phyloP scores from a whole-genome alignment of 331 rosid genomes.

The Arachis monticola region DNA sequence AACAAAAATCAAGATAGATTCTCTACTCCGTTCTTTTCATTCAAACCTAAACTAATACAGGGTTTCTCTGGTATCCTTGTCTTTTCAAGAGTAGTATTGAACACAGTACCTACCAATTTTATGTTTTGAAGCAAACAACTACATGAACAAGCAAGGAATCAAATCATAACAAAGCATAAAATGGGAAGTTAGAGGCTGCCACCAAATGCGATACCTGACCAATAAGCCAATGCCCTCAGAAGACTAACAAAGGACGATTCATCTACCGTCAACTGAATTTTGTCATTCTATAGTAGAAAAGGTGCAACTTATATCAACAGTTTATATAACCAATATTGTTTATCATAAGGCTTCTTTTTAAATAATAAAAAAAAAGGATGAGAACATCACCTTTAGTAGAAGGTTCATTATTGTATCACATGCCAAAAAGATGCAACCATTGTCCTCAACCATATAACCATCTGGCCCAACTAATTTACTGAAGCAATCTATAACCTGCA shows the following conservation, averaged over 20 bases:
- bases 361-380: not conserved
- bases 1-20: slow-evolving; percentile 35
- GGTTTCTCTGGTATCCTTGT: not conserved
- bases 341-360: not conserved
- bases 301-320: slow-evolving; percentile 32
- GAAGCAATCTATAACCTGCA: slow-evolving; percentile 86
- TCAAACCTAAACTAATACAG: slow-evolving; percentile 6
- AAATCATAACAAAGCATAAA: not conserved
- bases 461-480: slow-evolving; percentile 57
- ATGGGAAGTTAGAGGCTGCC: slow-evolving; percentile 22
- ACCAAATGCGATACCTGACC: slow-evolving; percentile 66
- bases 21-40: slow-evolving; percentile 29
- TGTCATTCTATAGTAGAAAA: slow-evolving; percentile 59
- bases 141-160: slow-evolving; percentile 2
- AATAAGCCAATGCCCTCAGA: slow-evolving; percentile 65
- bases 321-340: slow-evolving; percentile 36
- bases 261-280: slow-evolving; percentile 47
- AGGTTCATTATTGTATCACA: slow-evolving; percentile 88
- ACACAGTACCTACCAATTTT: not conserved
- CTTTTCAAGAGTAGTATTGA: not conserved
- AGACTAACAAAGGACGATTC: slow-evolving; percentile 55
- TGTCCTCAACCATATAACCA: slow-evolving; percentile 50
- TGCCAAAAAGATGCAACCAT: slow-evolving; percentile 73
- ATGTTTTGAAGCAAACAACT: slow-evolving; percentile 20
- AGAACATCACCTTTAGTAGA: slow-evolving; percentile 69